Evolutionary conservation across 306 rosid species (phyloP).

Genomic region (Trifolium fragiferum): DNA sequence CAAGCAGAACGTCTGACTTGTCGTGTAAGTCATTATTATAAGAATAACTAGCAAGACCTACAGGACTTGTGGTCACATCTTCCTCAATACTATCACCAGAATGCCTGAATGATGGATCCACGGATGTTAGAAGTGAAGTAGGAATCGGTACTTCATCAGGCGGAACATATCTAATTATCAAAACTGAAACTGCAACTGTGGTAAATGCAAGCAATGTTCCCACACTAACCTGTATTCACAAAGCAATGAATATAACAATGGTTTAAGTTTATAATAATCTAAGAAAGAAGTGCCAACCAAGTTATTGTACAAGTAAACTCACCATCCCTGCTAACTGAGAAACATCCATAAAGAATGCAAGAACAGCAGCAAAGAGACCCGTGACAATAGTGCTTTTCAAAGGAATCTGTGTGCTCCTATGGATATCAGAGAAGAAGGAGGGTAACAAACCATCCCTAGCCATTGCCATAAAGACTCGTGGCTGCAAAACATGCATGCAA

Average conservation of each 20-base stretch:
- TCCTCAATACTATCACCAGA: conserved; percentile 45
- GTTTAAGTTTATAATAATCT: conserved; percentile 33
- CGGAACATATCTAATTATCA: conserved; percentile 80
- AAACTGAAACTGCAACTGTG: conserved; percentile 68
- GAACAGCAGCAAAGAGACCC: conserved; percentile 60
- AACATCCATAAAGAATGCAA: conserved; percentile 84
- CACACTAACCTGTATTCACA: conserved; percentile 65
- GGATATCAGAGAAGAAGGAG: conserved; percentile 58
- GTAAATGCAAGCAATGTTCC: conserved; percentile 80
- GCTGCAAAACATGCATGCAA: conserved; percentile 51
- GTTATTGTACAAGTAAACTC: conserved; percentile 41
- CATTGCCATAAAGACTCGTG: conserved; percentile 72
- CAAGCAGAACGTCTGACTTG: conserved; percentile 47
- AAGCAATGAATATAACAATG: conserved; percentile 9
- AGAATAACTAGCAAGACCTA: conserved; percentile 45
- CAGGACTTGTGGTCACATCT: conserved; percentile 32
- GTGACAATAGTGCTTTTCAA: conserved; percentile 59
- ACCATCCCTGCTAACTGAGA: conserved; percentile 84
- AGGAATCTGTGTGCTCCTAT: conserved; percentile 49
- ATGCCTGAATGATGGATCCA: conserved; percentile 44
- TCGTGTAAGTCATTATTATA: conserved; percentile 44
- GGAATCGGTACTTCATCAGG: conserved; percentile 67
- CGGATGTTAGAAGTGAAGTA: conserved; percentile 52
- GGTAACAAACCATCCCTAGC: conserved; percentile 69
- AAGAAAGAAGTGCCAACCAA: conserved; percentile 14